These are phyloP conservation scores for Boletus edulis DNA, from an alignment of 768 basidiomycete species.

Conservation along the genomic window DNA sequence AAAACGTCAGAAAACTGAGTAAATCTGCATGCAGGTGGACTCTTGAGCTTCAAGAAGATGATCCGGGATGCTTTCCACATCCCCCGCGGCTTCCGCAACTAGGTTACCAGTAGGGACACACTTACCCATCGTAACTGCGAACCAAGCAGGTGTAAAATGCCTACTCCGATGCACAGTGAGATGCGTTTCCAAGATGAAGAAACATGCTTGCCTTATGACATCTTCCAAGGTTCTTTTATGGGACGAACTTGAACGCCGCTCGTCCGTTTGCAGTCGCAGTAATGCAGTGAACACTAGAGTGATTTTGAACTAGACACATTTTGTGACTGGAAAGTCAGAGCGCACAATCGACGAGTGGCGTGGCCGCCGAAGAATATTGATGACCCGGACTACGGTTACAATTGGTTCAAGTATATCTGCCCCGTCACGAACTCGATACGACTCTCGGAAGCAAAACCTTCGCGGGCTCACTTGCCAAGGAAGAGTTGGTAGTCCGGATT, in stretches of 20 bases:
- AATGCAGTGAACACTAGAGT: no score
- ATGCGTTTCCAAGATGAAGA: background rate
- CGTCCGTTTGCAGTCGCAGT: background rate
- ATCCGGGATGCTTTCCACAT: background rate
- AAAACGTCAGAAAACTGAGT: background rate
- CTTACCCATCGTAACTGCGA: slow-evolving; percentile 53
- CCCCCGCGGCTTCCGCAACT: background rate
- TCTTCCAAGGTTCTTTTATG: slow-evolving; percentile 32
- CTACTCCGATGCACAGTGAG: slow-evolving; percentile 21
- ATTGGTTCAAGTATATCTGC: no score
- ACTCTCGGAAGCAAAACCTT: background rate
- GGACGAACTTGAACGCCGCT: background rate
- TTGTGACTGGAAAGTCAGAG: background rate
- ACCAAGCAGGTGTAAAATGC: slow-evolving; percentile 57
- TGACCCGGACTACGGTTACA: no score
- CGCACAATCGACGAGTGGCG: background rate
- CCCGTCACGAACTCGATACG: no score
- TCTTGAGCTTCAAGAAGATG: background rate
- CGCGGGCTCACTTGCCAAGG: background rate
- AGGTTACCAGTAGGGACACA: background rate
- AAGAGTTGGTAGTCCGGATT: background rate
- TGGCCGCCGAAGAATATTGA: background rate
- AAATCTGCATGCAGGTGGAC: background rate
- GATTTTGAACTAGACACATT: background rate
- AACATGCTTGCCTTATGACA: slow-evolving; percentile 32